A percentile compares a stretch with the other conserved stretches of the same genome.
These are phyloP conservation scores for Fusarium tjaetaba DNA, from an alignment of 2,329 filamentous ascomycete genomes.

Conservation along the genomic window DNA sequence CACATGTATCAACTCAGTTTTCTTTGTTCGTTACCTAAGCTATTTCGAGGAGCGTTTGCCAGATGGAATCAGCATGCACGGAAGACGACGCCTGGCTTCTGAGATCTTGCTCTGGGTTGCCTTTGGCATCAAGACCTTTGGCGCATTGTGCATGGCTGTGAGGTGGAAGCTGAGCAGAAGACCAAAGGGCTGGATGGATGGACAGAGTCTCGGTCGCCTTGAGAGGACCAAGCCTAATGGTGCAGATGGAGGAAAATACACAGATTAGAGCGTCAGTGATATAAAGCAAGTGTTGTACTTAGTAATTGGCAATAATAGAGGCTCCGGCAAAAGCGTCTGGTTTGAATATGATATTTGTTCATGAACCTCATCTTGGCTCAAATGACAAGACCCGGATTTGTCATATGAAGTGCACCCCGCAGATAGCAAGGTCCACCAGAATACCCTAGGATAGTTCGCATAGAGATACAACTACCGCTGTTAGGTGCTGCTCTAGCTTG, in stretches of 20 bases:
- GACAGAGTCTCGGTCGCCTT: conserved; percentile 31
- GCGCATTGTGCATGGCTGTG: conserved; percentile 35
- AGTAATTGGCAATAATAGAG: not conserved
- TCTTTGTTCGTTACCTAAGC: conserved; percentile 32
- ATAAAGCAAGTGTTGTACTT: not conserved
- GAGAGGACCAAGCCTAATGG: conserved; percentile 16
- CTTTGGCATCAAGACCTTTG: conserved; percentile 24
- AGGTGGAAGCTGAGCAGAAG: conserved; percentile 40
- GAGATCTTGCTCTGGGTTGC: conserved; percentile 39
- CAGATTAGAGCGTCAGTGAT: conserved; percentile 15
- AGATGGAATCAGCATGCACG: conserved; percentile 40
- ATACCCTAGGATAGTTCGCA: not conserved
- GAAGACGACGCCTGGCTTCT: conserved; percentile 15
- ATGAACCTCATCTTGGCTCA: not conserved
- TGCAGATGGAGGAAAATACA: conserved; percentile 28
- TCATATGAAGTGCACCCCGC: conserved; percentile 18
- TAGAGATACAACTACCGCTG: not conserved
- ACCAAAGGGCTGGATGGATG: conserved; percentile 40
- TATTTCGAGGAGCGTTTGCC: conserved; percentile 37
- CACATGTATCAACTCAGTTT: conserved; percentile 21
- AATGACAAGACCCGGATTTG: conserved; percentile 25
- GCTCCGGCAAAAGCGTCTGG: not conserved
- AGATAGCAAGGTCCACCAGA: conserved; percentile 13
- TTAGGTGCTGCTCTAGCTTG: conserved; percentile 1
- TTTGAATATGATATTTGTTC: not conserved